Base-by-base conservation (phyloP, 139 green algal species). In the Helicosporidium sp. region DNA sequence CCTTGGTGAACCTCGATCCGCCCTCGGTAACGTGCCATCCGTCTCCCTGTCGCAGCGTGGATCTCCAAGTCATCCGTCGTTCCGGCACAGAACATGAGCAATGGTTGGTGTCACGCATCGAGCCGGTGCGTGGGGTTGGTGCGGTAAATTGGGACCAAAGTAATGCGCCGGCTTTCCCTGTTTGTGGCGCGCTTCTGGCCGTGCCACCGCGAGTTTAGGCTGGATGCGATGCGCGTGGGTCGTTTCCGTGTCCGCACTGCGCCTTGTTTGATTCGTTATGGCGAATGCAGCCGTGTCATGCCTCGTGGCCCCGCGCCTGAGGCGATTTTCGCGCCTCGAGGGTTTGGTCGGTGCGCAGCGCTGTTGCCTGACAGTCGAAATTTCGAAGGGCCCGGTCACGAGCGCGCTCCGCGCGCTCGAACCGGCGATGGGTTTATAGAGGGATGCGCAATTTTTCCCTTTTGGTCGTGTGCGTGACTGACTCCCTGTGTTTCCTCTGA, bases 61-160 rank as follows among this genome's bases (percentile, higher is more conserved):
- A 28, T 26, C 20, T 74, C 41, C 61, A 84, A 64, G 61, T 84
- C 3, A 44, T 86, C 3, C 58, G 62, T 37, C 66, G 75, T 6
- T 73, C 54, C 22, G 75, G 73, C 2, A 73, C 61, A 5, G 28
- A 51, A 3, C 36, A 41, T 0, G 72, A 86, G 51, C 49, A 69
- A 44, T 31, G 34, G n/a, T 69, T 74, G 13, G 74, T 68, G 0
- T 24, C 48, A 42, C 27, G 37, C 2, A 58, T 71, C 19, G 49
- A 60, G 41, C 52, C 57, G 12, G 54, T 73, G 52, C 54, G 58
- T 27, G 22, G 31, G n/a, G n/a, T n/a, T n/a, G n/a, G n/a, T n/a
- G n/a, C n/a, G n/a, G n/a, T n/a, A n/a, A n/a, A n/a, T n/a, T n/a
- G n/a, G n/a, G n/a, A n/a, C n/a, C n/a, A n/a, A n/a, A n/a, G n/a